phyloP scores from a whole-genome alignment of 2,329 filamentous ascomycete species.

The Lecanicillium sp. region DNA sequence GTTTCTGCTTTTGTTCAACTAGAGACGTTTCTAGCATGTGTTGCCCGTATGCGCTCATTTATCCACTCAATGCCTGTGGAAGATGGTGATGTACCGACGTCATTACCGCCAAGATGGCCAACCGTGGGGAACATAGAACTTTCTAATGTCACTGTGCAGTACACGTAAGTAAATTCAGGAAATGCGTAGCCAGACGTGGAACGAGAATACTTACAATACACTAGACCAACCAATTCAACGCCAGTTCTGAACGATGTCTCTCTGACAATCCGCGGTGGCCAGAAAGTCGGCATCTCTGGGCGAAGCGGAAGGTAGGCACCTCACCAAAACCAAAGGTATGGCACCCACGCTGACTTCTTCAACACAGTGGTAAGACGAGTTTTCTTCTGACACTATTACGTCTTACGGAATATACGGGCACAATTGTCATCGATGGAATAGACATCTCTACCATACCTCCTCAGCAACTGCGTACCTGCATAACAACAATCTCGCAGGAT shows the following conservation, averaged over 20 bases:
- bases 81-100: background rate
- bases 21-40: background rate
- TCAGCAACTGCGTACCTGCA: constrained; percentile 28
- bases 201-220: no score
- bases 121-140: background rate
- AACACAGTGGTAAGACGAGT: constrained; percentile 6
- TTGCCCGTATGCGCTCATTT: background rate
- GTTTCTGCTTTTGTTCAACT: background rate
- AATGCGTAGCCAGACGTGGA: no score
- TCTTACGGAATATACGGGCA: constrained; percentile 8
- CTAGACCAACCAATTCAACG: no score
- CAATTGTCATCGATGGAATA: constrained; percentile 31
- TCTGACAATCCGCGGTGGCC: constrained; percentile 1
- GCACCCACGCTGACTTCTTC: no score
- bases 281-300: constrained; percentile 5
- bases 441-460: constrained; percentile 29
- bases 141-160: background rate
- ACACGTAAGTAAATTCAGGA: constrained; percentile 2
- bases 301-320: constrained; percentile 3
- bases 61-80: background rate
- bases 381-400: constrained; percentile 4
- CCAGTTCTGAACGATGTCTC: background rate
- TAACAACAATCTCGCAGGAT: constrained; percentile 38
- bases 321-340: no score
- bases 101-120: background rate